Conservation (phyloP, 305 asterid genomes). For the Fraxinus angustifolia region DNA sequence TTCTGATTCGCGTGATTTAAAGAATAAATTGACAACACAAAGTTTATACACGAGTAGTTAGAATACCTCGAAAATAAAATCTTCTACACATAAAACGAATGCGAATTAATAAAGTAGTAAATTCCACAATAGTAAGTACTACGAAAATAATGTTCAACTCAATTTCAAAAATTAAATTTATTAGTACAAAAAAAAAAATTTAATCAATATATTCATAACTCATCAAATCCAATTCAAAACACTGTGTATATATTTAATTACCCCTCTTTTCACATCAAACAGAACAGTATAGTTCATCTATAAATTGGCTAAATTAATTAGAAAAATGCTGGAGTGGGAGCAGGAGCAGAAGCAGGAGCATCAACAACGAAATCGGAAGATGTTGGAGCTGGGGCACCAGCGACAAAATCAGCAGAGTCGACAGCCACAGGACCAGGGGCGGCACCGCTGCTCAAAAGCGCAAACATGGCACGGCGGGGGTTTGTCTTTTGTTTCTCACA, state of each 20-base stretch:
- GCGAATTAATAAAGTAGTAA: neutral
- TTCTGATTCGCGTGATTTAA: neutral
- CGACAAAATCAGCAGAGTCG: neutral
- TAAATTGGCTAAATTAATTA: conserved; percentile 7
- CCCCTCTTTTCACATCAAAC: neutral
- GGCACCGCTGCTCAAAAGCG: conserved; percentile 23
- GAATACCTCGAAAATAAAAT: neutral
- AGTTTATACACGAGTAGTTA: neutral
- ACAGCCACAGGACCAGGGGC: conserved; percentile 3
- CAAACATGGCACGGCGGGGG: conserved; percentile 27
- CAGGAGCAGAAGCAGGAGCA: neutral
- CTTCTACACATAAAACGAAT: neutral
- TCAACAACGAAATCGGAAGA: neutral
- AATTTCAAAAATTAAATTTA: neutral
- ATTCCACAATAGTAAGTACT: neutral
- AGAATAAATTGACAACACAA: neutral
- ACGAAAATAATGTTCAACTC: conserved; percentile 1
- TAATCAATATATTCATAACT: neutral
- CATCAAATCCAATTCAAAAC: neutral
- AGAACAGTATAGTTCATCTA: neutral
- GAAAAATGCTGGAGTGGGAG: neutral
- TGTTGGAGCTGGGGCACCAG: conserved; percentile 3
- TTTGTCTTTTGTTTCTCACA: conserved; percentile 23
- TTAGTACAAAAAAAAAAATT: neutral
- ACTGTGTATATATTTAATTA: neutral